phyloP scores from a whole-genome alignment of 2,329 filamentous ascomycete genomes.

The Simplicillium sp. region DNA sequence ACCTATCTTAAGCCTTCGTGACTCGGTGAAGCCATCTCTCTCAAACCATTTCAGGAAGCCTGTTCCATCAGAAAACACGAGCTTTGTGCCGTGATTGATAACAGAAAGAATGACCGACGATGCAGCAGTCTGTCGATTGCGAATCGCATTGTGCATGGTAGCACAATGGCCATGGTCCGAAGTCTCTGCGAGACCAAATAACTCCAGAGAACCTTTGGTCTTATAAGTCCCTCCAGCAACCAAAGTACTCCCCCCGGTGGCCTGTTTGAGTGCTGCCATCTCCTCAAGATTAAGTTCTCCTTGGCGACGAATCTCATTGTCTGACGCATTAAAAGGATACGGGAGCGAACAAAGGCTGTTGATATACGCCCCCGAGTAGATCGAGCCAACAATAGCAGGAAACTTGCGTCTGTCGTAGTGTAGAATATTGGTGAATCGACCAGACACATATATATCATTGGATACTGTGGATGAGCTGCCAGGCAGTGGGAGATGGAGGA shows the following conservation, averaged over 20 bases:
- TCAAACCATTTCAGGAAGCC: conserved; percentile 88
- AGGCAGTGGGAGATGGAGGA: conserved; percentile 62
- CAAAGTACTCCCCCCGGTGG: conserved; percentile 51
- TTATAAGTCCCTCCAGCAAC: conserved; percentile 87
- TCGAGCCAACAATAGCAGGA: conserved; percentile 63
- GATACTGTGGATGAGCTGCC: conserved; percentile 46
- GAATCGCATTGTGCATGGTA: conserved; percentile 35
- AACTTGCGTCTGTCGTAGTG: conserved; percentile 86
- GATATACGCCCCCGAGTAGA: conserved; percentile 75
- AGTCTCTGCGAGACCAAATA: conserved; percentile 55
- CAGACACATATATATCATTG: conserved; percentile 78
- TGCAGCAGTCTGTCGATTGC: conserved; percentile 78
- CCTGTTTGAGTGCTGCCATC: conserved; percentile 42
- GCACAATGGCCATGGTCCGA: conserved; percentile 15
- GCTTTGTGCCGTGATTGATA: conserved; percentile 67
- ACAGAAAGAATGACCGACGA: conserved; percentile 75
- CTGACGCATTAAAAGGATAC: conserved; percentile 54
- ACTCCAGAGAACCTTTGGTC: conserved; percentile 77
- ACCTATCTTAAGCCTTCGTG: conserved; percentile 44
- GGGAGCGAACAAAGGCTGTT: conserved; percentile 64
- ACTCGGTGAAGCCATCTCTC: conserved; percentile 62
- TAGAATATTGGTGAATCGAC: conserved; percentile 79
- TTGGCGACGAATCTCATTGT: conserved; percentile 46
- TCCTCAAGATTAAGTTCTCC: conserved; percentile 46
- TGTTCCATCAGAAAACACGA: conserved; percentile 76